Evolutionary conservation across 306 rosid genomes (phyloP).

Genomic region (Sophora flavescens): DNA sequence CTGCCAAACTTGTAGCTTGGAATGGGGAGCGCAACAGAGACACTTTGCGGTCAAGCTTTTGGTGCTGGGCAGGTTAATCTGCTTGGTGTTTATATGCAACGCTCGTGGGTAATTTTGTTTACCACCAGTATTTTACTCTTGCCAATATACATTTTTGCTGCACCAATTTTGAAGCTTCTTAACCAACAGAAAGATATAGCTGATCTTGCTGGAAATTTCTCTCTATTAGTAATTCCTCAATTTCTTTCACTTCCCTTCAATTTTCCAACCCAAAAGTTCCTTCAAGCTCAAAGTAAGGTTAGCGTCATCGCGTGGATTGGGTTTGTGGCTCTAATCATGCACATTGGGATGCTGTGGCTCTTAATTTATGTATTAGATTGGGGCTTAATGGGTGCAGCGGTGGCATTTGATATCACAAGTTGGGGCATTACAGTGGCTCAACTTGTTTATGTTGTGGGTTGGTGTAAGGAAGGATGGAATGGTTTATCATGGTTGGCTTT

Average conservation of each 20-base stretch:
- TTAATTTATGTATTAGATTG: slow-evolving; percentile 60
- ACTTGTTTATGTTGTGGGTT: slow-evolving; percentile 66
- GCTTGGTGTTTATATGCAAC: slow-evolving; percentile 94
- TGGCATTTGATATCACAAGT: slow-evolving; percentile 72
- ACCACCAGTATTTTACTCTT: slow-evolving; percentile 57
- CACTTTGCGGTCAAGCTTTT: slow-evolving; percentile 91
- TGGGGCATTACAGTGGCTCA: slow-evolving; percentile 73
- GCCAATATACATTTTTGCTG: slow-evolving; percentile 77
- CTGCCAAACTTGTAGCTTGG: slow-evolving; percentile 63
- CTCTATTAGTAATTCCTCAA: slow-evolving; percentile 69
- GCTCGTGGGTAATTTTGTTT: slow-evolving; percentile 78
- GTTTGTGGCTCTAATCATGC: slow-evolving; percentile 57
- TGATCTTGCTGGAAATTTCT: slow-evolving; percentile 70
- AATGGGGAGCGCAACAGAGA: slow-evolving; percentile 94
- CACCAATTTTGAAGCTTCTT: slow-evolving; percentile 70
- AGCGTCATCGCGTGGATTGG: slow-evolving; percentile 75
- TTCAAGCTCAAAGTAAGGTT: slow-evolving; percentile 90
- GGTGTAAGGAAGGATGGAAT: slow-evolving; percentile 93
- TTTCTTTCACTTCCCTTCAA: slow-evolving; percentile 69
- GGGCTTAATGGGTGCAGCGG: slow-evolving; percentile 76
- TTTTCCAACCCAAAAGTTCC: slow-evolving; percentile 89
- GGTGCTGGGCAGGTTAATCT: slow-evolving; percentile 81
- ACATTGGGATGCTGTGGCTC: slow-evolving; percentile 69
- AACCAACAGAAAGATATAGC: slow-evolving; percentile 82
- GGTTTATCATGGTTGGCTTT: slow-evolving; percentile 79